phyloP scores from a whole-genome alignment of 2,329 filamentous ascomycete species.

The Talaromyces sp. region DNA sequence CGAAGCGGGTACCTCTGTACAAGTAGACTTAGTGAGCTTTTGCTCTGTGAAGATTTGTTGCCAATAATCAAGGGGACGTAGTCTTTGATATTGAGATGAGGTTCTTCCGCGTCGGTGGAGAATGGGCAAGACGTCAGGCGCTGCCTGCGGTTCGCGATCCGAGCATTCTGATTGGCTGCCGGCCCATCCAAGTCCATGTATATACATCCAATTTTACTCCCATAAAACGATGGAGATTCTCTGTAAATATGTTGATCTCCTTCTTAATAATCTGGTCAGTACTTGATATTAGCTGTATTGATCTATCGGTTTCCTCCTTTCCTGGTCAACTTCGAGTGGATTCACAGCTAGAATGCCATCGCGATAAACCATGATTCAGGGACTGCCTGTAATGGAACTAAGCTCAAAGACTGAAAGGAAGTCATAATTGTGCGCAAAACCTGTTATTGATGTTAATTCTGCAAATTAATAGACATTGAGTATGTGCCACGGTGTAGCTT shows the following conservation, averaged over 20 bases:
- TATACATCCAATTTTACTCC: neutral
- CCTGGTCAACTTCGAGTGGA: neutral
- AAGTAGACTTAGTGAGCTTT: neutral
- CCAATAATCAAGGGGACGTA: neutral
- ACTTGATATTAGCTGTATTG: neutral
- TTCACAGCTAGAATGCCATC: too few species aligned
- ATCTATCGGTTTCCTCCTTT: neutral
- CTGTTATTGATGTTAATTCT: neutral
- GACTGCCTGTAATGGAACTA: neutral
- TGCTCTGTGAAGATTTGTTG: neutral
- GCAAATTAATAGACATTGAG: neutral
- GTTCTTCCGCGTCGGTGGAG: constrained; percentile 5
- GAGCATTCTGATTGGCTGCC: constrained; percentile 8
- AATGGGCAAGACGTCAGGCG: constrained; percentile 7
- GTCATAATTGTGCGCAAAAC: neutral
- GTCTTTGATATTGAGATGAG: constrained; percentile 3
- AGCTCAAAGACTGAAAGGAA: neutral
- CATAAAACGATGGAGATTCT: neutral
- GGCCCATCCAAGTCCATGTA: neutral
- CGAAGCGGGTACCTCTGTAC: neutral
- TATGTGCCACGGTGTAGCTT: neutral
- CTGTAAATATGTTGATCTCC: neutral
- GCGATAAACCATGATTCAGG: neutral
- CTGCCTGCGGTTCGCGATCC: neutral
- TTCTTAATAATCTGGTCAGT: neutral